phyloP scores from a whole-genome alignment of 345 rosid genomes.

The Firmiana major region DNA sequence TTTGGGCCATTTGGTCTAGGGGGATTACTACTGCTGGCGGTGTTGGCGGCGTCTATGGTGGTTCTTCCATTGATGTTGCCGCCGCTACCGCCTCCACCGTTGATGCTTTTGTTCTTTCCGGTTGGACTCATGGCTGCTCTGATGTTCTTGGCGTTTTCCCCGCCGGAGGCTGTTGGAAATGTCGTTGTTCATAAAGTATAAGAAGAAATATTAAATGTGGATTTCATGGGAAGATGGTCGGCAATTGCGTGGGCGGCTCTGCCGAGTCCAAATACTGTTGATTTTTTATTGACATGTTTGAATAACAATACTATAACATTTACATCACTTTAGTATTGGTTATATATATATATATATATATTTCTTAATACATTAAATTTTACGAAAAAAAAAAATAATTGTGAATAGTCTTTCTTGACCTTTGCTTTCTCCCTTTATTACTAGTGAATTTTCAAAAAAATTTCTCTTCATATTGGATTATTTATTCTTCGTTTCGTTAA shows the following conservation, averaged over 20 bases:
- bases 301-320: no score
- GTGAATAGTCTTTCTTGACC: no score
- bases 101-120: conserved; percentile 52
- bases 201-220: not conserved
- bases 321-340: no score
- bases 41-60: conserved; percentile 42
- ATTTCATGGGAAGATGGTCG: not conserved
- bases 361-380: no score
- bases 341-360: no score
- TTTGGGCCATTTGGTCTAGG: conserved; percentile 16
- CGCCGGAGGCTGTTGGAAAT: conserved; percentile 26
- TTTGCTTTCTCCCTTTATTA: no score
- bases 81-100: conserved; percentile 64
- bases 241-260: not conserved
- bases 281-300: not conserved
- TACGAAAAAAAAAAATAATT: no score
- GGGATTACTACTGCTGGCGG: conserved; percentile 31
- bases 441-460: no score
- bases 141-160: conserved; percentile 53
- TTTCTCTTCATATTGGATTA: no score
- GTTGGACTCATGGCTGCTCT: conserved; percentile 67
- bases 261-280: not conserved
- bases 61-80: conserved; percentile 54
- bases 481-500: no score
- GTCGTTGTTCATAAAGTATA: not conserved